A percentile compares a stretch with the other conserved stretches of the same genome.
Evolutionary conservation across 164 flowering plant species (phyloP).

Genomic region (Macadamia integrifolia): DNA sequence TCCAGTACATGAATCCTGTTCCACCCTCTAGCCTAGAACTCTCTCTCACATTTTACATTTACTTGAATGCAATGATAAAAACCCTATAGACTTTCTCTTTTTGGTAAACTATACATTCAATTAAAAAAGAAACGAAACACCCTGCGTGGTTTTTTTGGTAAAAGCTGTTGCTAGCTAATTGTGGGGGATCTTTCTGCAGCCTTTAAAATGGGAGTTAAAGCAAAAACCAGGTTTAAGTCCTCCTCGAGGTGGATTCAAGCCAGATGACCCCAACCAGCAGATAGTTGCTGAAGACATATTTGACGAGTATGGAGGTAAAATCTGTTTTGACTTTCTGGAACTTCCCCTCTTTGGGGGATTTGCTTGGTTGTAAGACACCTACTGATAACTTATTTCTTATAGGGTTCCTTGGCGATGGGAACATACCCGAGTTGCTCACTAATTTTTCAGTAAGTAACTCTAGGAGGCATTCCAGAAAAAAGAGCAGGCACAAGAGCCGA

Average conservation of each 20-base stretch:
- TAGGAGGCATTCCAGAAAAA: slow-evolving; percentile 37
- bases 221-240: slow-evolving; percentile 95
- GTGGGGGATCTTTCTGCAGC: slow-evolving; percentile 36
- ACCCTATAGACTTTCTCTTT: no score
- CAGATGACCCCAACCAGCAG: slow-evolving; percentile 96
- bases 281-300: slow-evolving; percentile 96
- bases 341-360: background rate
- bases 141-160: no score
- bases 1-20: background rate
- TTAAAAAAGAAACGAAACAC: no score
- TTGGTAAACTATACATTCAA: no score
- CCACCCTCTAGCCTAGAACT: no score
- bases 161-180: no score
- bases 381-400: slow-evolving; percentile 1
- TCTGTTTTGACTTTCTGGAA: background rate
- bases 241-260: slow-evolving; percentile 91
- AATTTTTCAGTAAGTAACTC: slow-evolving; percentile 45
- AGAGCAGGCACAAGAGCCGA: slow-evolving; percentile 41
- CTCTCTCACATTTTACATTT: no score
- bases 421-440: slow-evolving; percentile 62
- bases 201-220: slow-evolving; percentile 96
- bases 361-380: background rate
- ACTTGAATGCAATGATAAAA: no score
- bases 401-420: slow-evolving; percentile 74
- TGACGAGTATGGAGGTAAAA: slow-evolving; percentile 95